phyloP scores from a whole-genome alignment of 164 flowering plant genomes.

The Liquidambar formosana region DNA sequence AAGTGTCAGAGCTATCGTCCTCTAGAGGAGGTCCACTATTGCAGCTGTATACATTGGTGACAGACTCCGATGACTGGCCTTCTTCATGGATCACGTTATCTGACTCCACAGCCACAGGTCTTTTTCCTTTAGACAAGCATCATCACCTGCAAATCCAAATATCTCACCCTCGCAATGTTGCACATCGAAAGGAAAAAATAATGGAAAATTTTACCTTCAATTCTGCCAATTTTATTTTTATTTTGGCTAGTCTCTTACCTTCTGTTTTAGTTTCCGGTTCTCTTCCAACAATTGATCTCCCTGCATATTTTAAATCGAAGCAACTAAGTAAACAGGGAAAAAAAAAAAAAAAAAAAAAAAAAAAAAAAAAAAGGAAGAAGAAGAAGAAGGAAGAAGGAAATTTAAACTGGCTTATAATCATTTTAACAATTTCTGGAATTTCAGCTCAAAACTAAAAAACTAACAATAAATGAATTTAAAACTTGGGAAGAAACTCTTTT shows the following conservation, averaged over 20 bases:
- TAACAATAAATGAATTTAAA: too few species aligned
- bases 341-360: neutral
- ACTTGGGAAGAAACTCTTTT: too few species aligned
- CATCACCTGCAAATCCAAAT: slow-evolving; percentile 21
- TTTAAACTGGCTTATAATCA: too few species aligned
- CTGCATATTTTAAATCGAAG: slow-evolving; percentile 14
- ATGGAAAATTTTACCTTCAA: too few species aligned
- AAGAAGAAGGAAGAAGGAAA: too few species aligned
- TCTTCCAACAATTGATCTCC: slow-evolving; percentile 35
- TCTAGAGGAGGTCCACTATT: slow-evolving; percentile 27
- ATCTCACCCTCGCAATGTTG: neutral
- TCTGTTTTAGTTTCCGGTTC: slow-evolving; percentile 29
- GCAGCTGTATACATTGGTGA: slow-evolving; percentile 34
- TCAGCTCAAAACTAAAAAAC: too few species aligned
- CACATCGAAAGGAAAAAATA: neutral
- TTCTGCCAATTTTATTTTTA: too few species aligned
- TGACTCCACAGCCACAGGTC: neutral
- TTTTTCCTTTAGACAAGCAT: slow-evolving; percentile 17
- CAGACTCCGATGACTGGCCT: slow-evolving; percentile 48
- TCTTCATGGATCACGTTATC: slow-evolving; percentile 21
- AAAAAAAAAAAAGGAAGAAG: too few species aligned
- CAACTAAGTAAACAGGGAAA: neutral
- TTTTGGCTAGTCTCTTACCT: too few species aligned
- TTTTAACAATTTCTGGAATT: too few species aligned
- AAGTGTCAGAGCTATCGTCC: slow-evolving; percentile 42